Evolutionary conservation across 306 rosid species (phyloP).

Genomic region (Crotalaria pallida): DNA sequence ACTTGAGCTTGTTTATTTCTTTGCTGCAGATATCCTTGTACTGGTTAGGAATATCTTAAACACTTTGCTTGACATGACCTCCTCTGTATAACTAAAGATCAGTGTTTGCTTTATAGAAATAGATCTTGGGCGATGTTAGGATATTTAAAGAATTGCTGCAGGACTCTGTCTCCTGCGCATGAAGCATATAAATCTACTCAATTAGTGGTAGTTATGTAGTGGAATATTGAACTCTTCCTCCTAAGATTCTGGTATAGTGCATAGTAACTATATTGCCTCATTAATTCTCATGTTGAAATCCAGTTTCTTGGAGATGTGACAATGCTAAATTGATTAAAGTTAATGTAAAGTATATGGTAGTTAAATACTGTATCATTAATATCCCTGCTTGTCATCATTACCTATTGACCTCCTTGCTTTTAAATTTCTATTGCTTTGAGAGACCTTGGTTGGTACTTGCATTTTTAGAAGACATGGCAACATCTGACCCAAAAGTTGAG

Average conservation of each 20-base stretch:
- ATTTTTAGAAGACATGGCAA: no score
- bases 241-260: neutral
- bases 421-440: no score
- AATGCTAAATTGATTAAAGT: neutral
- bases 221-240: neutral
- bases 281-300: neutral
- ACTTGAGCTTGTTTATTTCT: neutral
- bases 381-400: neutral
- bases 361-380: neutral
- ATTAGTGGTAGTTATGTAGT: neutral
- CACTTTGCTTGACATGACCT: constrained; percentile 7
- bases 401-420: no score
- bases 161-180: neutral
- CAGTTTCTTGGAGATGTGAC: neutral
- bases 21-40: constrained; percentile 8
- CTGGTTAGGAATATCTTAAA: neutral
- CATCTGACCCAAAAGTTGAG: no score
- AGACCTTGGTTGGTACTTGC: no score
- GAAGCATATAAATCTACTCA: neutral
- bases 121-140: neutral
- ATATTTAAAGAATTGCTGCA: neutral
- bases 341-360: neutral
- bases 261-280: neutral
- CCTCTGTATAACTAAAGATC: neutral
- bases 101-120: constrained; percentile 5